Percentiles rank a stretch among this genome's conserved stretches.
These are phyloP conservation scores for Pythium dissimile DNA, from an alignment of 352 stramenopile species.

Conservation along the genomic window DNA sequence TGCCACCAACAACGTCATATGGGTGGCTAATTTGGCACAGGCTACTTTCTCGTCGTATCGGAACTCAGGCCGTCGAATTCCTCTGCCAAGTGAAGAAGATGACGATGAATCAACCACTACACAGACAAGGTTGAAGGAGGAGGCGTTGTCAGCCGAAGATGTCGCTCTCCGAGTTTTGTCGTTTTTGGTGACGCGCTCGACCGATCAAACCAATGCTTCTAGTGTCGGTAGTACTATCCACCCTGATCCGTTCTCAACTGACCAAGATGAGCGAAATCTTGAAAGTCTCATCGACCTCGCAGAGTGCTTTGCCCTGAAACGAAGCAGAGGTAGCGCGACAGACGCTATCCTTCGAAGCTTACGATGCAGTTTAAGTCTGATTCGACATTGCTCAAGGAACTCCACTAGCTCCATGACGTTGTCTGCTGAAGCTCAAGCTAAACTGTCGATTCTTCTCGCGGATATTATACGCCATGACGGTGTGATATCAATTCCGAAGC, in stretches of 20 bases:
- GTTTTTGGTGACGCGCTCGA: slow-evolving; percentile 11
- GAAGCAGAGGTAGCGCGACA: not conserved
- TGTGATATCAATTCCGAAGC: not conserved
- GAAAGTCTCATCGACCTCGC: slow-evolving; percentile 1
- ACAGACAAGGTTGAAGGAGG: no score
- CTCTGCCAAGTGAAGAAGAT: not conserved
- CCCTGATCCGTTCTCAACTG: not conserved
- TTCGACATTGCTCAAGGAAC: no score
- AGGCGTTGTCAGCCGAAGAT: not conserved
- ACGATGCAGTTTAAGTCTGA: slow-evolving; percentile 12
- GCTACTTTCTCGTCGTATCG: slow-evolving; percentile 21
- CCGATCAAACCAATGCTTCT: not conserved
- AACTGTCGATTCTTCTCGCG: not conserved
- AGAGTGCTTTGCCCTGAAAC: not conserved
- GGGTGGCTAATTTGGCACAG: slow-evolving; percentile 20
- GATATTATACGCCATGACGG: slow-evolving; percentile 2
- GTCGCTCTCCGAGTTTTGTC: not conserved
- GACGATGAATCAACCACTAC: no score
- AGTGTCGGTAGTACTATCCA: not conserved
- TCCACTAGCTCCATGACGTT: no score
- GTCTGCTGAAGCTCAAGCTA: no score
- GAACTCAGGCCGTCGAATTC: slow-evolving; percentile 16
- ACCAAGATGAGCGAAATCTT: not conserved
- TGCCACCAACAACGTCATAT: slow-evolving; percentile 26
- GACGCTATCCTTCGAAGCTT: not conserved